phyloP scores from a whole-genome alignment of 2,329 filamentous ascomycete species.

The Verticillium nubilum region DNA sequence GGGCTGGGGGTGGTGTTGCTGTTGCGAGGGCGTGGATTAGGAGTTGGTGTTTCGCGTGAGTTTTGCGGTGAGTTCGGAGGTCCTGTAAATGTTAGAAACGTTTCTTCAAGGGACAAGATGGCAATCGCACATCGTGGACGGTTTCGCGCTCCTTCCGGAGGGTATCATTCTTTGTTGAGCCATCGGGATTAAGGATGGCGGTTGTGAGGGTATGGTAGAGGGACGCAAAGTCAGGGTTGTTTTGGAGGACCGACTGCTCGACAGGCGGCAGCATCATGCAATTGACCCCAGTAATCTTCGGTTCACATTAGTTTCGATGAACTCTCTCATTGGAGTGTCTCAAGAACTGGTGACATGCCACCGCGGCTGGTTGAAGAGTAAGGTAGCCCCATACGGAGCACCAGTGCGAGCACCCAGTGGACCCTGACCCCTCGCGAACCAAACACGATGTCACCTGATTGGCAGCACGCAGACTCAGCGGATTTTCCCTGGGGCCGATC shows the following conservation, averaged over 20 bases:
- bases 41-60: slow-evolving; percentile 43
- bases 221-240: slow-evolving; percentile 55
- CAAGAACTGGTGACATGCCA: too few relatives aligned
- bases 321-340: too few relatives aligned
- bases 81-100: slow-evolving; percentile 29
- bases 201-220: slow-evolving; percentile 51
- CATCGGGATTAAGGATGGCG: slow-evolving; percentile 50
- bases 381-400: too few relatives aligned
- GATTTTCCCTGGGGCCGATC: slow-evolving; percentile 1
- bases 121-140: slow-evolving; percentile 38
- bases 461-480: background rate
- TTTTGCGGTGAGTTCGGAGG: slow-evolving; percentile 41
- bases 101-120: background rate
- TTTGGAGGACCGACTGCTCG: slow-evolving; percentile 46
- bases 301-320: too few relatives aligned
- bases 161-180: slow-evolving; percentile 49
- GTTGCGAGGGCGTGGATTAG: slow-evolving; percentile 44
- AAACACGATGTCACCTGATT: slow-evolving; percentile 29
- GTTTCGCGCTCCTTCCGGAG: slow-evolving; percentile 42
- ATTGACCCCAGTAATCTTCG: too few relatives aligned
- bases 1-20: slow-evolving; percentile 26
- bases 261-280: slow-evolving; percentile 60
- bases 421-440: slow-evolving; percentile 18
- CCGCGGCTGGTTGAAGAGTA: too few relatives aligned
- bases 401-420: background rate